phyloP scores from a whole-genome alignment of 257 asterid species.

The Nicotiana noctiflora region DNA sequence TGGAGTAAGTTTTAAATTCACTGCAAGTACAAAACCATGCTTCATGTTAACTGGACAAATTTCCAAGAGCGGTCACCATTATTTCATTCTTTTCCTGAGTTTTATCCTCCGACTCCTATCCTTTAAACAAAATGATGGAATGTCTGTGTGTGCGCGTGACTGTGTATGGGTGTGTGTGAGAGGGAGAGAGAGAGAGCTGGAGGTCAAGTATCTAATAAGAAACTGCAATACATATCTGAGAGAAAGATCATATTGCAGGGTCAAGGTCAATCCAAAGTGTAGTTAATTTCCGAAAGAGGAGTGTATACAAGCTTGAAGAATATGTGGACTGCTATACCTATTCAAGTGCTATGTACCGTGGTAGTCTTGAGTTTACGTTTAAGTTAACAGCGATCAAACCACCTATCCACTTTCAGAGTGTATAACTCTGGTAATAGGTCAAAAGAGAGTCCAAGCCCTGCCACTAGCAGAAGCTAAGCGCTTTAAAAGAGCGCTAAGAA shows the following conservation, averaged over 20 bases:
- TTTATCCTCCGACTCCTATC: neutral
- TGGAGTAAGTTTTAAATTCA: neutral
- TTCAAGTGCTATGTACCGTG: neutral
- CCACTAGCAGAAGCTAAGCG: no score
- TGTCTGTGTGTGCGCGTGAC: no score
- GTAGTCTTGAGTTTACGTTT: neutral
- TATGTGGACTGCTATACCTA: neutral
- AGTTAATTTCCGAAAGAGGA: neutral
- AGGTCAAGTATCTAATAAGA: neutral
- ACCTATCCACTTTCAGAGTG: neutral
- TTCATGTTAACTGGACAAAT: neutral
- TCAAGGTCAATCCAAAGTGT: neutral
- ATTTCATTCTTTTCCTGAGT: neutral
- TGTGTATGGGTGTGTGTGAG: no score
- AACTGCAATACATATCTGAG: neutral
- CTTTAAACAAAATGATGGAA: neutral
- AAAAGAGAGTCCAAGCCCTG: neutral
- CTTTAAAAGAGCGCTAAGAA: no score
- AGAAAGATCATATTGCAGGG: neutral
- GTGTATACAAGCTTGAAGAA: neutral
- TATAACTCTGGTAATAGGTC: neutral
- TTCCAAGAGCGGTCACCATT: neutral
- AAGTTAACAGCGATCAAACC: neutral
- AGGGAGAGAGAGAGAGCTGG: no score
- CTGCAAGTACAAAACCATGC: neutral